Percentiles rank a stretch among this genome's conserved stretches.
These are phyloP conservation scores for Syzygium oleosum DNA, from an alignment of 345 rosid species.

Conservation along the genomic window DNA sequence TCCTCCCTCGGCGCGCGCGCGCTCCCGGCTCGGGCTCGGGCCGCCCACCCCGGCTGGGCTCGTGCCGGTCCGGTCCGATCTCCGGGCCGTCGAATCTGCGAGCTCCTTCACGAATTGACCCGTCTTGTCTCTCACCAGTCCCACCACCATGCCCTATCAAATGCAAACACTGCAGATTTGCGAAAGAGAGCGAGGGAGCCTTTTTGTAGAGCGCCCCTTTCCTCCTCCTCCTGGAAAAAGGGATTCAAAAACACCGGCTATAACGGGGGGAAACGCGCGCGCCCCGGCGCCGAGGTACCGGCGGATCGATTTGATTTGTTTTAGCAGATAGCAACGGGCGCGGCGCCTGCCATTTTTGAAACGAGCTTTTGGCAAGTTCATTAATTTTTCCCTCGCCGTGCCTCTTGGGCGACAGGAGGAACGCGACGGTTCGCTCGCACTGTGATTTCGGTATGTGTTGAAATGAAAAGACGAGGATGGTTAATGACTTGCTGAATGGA, in stretches of 20 bases:
- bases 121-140: not conserved
- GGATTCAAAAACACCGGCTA: not conserved
- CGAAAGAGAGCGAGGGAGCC: not conserved
- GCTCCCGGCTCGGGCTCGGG: too few relatives aligned
- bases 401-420: not conserved
- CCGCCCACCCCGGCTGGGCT: not conserved
- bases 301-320: not conserved
- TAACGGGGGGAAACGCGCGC: not conserved
- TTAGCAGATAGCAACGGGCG: not conserved
- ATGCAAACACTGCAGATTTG: not conserved
- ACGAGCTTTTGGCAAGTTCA: not conserved
- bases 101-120: not conserved
- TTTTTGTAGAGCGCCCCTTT: not conserved
- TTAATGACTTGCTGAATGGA: not conserved
- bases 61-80: not conserved
- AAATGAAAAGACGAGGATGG: not conserved
- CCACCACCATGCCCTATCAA: not conserved
- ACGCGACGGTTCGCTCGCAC: not conserved
- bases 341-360: not conserved
- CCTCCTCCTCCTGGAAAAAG: not conserved
- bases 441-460: not conserved
- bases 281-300: rapidly evolving
- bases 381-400: not conserved
- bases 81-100: not conserved
- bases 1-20: not conserved